Evolutionary conservation across 345 rosid species (phyloP).

Genomic region (Euphorbia pulcherrima): DNA sequence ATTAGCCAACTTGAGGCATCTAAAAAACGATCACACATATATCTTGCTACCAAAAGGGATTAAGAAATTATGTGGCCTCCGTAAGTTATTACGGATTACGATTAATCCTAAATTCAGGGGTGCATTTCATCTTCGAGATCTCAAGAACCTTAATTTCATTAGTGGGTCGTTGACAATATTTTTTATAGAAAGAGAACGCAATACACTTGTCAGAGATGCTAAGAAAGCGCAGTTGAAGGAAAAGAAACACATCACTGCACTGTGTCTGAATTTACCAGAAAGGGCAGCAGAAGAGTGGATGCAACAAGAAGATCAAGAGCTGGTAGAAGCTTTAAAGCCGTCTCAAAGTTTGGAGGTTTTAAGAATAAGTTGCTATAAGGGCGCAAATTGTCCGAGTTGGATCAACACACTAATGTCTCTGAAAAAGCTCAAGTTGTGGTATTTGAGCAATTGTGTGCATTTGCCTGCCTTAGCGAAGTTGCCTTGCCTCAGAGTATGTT

Average conservation of each 20-base stretch:
- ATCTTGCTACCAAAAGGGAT: background rate
- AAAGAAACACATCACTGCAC: background rate
- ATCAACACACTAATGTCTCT: background rate
- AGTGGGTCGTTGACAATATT: background rate
- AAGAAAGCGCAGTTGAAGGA: background rate
- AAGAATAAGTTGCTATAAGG: background rate
- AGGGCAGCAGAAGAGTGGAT: too few relatives aligned
- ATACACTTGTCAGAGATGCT: background rate
- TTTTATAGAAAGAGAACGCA: background rate
- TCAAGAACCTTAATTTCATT: background rate
- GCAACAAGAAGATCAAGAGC: background rate
- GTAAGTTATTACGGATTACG: background rate
- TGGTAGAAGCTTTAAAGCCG: background rate
- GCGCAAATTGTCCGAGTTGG: background rate
- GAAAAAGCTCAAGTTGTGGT: background rate
- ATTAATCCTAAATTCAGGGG: too few relatives aligned
- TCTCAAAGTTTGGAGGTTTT: background rate
- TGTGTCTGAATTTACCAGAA: background rate
- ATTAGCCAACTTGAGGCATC: background rate
- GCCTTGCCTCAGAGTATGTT: background rate
- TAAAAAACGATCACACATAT: background rate
- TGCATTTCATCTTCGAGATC: background rate
- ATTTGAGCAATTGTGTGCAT: background rate
- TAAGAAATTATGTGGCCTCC: background rate
- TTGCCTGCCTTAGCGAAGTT: background rate